phyloP scores from a whole-genome alignment of 1,139 yeast species.

The Trichomonascaceae sp. region DNA sequence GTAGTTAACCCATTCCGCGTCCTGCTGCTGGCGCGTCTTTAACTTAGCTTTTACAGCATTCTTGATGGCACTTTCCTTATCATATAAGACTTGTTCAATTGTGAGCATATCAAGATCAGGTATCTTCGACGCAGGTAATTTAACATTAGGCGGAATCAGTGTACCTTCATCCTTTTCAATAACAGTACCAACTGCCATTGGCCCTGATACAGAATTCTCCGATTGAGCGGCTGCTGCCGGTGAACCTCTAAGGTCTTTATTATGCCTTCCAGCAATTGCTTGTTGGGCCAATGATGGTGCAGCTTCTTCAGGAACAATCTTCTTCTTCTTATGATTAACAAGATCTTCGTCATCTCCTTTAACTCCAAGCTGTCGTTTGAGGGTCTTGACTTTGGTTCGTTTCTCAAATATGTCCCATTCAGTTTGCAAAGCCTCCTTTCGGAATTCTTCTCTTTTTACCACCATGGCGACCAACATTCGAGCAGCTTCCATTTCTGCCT shows the following conservation, averaged over 20 bases:
- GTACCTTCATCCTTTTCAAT: conserved; percentile 13
- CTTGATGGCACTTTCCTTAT: conserved; percentile 71
- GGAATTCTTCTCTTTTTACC: conserved; percentile 66
- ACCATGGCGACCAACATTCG: conserved; percentile 63
- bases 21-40: conserved; percentile 64
- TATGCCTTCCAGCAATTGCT: conserved; percentile 14
- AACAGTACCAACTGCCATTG: conserved; percentile 6
- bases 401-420: conserved; percentile 63
- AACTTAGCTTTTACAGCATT: conserved; percentile 79
- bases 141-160: conserved; percentile 69
- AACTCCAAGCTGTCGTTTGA: conserved; percentile 70
- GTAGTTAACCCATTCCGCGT: conserved; percentile 69
- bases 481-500: conserved; percentile 73
- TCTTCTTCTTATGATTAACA: conserved; percentile 72
- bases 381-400: conserved; percentile 62
- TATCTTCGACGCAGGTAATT: conserved; percentile 81
- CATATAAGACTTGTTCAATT: conserved; percentile 66
- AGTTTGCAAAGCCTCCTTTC: conserved; percentile 50
- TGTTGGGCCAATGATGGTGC: conserved; percentile 2
- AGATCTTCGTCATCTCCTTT: conserved; percentile 83
- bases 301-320: conserved; percentile 26
- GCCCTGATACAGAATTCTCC: conserved; percentile 4
- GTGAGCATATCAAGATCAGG: conserved; percentile 89
- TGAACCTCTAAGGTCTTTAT: conserved; percentile 5
- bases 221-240: conserved; percentile 14